Base-by-base conservation (phyloP, 768 basidiomycete genomes). In the Nidularia sp. region DNA sequence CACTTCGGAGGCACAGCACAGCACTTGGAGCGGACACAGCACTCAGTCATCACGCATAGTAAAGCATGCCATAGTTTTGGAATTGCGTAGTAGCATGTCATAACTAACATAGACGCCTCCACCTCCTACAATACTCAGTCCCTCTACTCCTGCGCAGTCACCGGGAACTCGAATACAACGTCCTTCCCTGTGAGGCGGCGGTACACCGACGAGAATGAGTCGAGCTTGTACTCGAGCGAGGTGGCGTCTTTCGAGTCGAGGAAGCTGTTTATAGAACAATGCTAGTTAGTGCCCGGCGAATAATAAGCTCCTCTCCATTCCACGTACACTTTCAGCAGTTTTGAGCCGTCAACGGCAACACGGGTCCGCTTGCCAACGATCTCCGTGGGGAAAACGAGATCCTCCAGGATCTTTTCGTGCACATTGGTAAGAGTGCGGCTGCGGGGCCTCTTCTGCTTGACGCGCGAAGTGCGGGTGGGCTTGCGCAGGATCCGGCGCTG, bases 311-410 rank as follows among this genome's bases (percentile, higher is more conserved):
- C 18, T 18, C 18, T 18, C 18, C 55, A 39, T 12, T 32, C 7
- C n/a, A 86, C 96, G 56, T 80, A 98, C 96, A 98, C 96, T 88
- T 94, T 93, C 69, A 98, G 79, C 58, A 96, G 79, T 78, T 96
- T 98, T 60, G 90, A 88, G 62, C 97, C 97, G 61, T 98, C 97
- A 53, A 89, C 86, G 48, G 84, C 81, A 52, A 98, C 86, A 63
- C 97, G 90, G 62, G 93, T 98, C 71, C 97, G 79, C 86, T 98
- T 98, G 65, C 97, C 97, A 62, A 95, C 90, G 69, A 99, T 99
- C 80, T 98, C 97, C 33, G 93, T 93, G 59, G 97, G 97, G 85
- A 85, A 97, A 50, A 99, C 97, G 54, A 99, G 90, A 73, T 99
- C 97, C 75, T 98, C 97, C 55, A 99, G 84, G 67, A 98, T 95